Conservation (phyloP, 176 grass and related monocot genomes). For the sorghum (Sorghum bicolor) region Sorghum_bicolor_NCBIv3 NC_012875.2:60467001-60467500, state of each 20-base stretch:
- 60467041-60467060: slow-evolving; percentile 26
- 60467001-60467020: not conserved
- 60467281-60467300: slow-evolving; percentile 33
- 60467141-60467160: slow-evolving; percentile 32
- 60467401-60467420: not conserved
- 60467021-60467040: not conserved
- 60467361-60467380: not conserved
- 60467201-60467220: slow-evolving; percentile 36
- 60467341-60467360: slow-evolving; percentile 16
- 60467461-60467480: not conserved
- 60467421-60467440: slow-evolving; percentile 26
- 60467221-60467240: slow-evolving; percentile 44
- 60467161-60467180: too few species aligned
- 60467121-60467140: slow-evolving; percentile 33
- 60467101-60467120: not conserved
- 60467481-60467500: not conserved
- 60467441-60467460: not conserved
- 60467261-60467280: not conserved
- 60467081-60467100: not conserved
- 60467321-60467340: slow-evolving; percentile 29
- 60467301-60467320: slow-evolving; percentile 28
- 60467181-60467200: slow-evolving; percentile 36
- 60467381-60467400: not conserved
- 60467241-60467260: slow-evolving; percentile 22
- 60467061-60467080: slow-evolving; percentile 45